A percentile compares a stretch with the other conserved stretches of the same genome.
phyloP scores from a whole-genome alignment of 179 eudicot genomes.

The Beta macrorhiza region DNA sequence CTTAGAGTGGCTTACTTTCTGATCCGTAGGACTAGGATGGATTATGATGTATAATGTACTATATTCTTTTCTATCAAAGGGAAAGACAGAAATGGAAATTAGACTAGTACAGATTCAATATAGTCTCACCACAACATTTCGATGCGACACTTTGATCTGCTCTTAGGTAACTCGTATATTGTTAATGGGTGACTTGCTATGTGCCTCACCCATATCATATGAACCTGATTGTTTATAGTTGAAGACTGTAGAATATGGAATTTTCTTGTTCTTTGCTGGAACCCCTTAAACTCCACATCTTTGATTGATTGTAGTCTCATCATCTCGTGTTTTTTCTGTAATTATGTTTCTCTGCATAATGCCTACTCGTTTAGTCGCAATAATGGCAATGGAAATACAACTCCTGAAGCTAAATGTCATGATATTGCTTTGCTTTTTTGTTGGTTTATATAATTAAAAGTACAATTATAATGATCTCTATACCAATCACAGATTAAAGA shows the following conservation, averaged over 20 bases:
- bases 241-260: neutral
- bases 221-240: neutral
- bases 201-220: neutral
- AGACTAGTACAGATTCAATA: neutral
- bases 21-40: too few species aligned
- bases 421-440: too few species aligned
- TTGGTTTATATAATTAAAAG: too few species aligned
- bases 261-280: neutral
- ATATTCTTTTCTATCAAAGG: neutral
- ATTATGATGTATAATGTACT: too few species aligned
- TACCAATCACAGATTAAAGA: too few species aligned
- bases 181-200: too few species aligned
- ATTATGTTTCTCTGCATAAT: neutral
- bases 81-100: neutral
- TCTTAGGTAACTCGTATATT: too few species aligned
- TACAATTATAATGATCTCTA: too few species aligned
- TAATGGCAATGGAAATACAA: neutral
- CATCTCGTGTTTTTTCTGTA: neutral
- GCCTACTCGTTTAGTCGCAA: neutral
- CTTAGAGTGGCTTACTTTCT: too few species aligned
- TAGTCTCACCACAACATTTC: too few species aligned
- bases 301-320: neutral
- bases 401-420: too few species aligned
- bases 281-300: neutral
- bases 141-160: too few species aligned